Evolutionary conservation across 768 basidiomycete species (phyloP).

Genomic region (Phanerochaete carnosa): DNA sequence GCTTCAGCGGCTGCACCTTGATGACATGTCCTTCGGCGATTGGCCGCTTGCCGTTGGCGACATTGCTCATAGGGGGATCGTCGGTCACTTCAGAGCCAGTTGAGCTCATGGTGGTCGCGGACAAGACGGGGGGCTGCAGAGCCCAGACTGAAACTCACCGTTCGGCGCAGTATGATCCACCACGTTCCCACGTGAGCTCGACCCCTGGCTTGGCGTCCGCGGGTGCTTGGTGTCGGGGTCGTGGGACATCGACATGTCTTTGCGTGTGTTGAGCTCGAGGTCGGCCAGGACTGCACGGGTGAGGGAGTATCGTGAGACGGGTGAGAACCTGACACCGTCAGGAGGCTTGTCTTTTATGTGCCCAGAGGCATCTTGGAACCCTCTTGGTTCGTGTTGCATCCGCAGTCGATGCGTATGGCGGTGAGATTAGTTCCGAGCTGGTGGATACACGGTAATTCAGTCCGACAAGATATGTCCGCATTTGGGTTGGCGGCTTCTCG

Average conservation of each 20-base stretch:
- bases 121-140: neutral
- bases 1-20: slow-evolving; percentile 80
- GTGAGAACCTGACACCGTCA: neutral
- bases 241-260: slow-evolving; percentile 12
- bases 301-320: neutral
- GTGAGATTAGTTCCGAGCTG: neutral
- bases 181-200: slow-evolving; percentile 52
- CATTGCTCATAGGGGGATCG: slow-evolving; percentile 27
- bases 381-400: neutral
- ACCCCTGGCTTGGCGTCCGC: slow-evolving; percentile 38
- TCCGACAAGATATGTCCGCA: neutral
- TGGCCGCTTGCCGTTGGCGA: slow-evolving; percentile 8
- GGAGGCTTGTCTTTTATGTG: neutral
- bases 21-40: slow-evolving; percentile 46
- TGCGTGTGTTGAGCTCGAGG: slow-evolving; percentile 10
- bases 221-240: slow-evolving; percentile 45
- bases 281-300: slow-evolving; percentile 5
- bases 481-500: neutral
- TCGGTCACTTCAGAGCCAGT: slow-evolving; percentile 55
- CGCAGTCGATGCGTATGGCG: neutral
- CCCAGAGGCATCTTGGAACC: neutral
- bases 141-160: slow-evolving; percentile 39
- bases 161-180: slow-evolving; percentile 69
- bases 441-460: neutral
- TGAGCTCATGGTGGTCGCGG: slow-evolving; percentile 13